A percentile compares a stretch with the other conserved stretches of the same genome.
Conservation (phyloP, 441 rosid genomes). For the Omphalea diandra region DNA sequence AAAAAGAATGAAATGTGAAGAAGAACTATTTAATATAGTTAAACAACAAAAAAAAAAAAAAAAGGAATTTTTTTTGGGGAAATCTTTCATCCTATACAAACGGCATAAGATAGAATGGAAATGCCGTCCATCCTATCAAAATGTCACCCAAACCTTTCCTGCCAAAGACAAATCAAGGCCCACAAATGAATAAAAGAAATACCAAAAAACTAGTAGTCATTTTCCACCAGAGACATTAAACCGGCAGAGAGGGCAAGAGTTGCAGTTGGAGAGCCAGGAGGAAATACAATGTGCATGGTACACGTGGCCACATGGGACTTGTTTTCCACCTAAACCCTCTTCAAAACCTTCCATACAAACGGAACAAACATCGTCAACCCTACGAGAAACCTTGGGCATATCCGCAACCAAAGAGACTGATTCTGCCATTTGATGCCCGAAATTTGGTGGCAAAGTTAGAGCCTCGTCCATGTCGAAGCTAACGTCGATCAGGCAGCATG, state of each 20-base stretch:
- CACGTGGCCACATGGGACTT: constrained; percentile 45
- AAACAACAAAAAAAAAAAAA: no score
- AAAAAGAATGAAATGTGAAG: no score
- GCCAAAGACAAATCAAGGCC: neutral
- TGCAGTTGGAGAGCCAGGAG: constrained; percentile 35
- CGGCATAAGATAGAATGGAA: no score
- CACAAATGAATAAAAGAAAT: neutral
- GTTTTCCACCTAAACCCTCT: constrained; percentile 14
- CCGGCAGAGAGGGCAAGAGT: constrained; percentile 57
- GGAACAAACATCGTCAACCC: constrained; percentile 29
- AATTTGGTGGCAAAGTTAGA: constrained; percentile 12
- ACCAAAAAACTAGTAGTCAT: neutral
- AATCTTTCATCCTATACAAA: no score
- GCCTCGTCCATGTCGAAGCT: constrained; percentile 44
- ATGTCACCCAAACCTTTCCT: no score
- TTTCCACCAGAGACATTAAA: constrained; percentile 18
- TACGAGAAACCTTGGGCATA: constrained; percentile 22
- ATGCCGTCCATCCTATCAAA: no score
- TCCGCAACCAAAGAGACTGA: constrained; percentile 15
- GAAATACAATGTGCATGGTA: constrained; percentile 42
- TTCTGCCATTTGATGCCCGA: neutral
- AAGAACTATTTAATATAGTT: no score
- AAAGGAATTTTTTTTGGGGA: no score
- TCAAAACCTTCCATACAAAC: constrained; percentile 48
- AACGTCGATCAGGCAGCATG: constrained; percentile 8